Evolutionary conservation across 768 basidiomycete genomes (phyloP).

Genomic region (Clitopilus passeckerianus): DNA sequence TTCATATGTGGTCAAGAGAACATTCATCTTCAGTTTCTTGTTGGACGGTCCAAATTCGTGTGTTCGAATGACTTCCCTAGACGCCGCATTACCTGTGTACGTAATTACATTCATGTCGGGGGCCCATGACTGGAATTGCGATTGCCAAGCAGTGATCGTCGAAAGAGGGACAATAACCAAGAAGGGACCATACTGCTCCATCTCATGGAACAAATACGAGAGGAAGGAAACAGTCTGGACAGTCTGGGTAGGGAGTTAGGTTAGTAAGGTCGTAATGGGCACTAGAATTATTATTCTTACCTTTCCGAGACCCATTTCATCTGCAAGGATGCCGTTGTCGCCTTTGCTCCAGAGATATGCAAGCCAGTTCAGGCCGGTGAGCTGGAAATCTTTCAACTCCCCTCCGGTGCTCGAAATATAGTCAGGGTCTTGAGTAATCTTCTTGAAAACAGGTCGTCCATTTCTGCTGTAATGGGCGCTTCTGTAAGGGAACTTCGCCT

Average conservation of each 20-base stretch:
- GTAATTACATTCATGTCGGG: conserved; percentile 96
- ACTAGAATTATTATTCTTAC: conserved; percentile 25
- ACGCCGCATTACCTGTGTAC: conserved; percentile 85
- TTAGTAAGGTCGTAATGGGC: conserved; percentile 1
- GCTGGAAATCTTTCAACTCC: conserved; percentile 93
- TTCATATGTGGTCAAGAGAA: conserved; percentile 95
- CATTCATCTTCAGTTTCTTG: conserved; percentile 95
- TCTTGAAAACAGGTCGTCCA: conserved; percentile 73
- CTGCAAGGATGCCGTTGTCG: conserved; percentile 95
- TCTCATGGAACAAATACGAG: conserved; percentile 89
- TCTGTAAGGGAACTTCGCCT: conserved; percentile 83
- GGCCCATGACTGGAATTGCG: conserved; percentile 91
- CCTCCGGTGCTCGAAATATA: conserved; percentile 80
- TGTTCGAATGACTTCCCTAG: conserved; percentile 86
- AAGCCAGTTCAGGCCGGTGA: conserved; percentile 98
- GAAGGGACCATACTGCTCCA: conserved; percentile 94
- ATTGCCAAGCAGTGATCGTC: conserved; percentile 98
- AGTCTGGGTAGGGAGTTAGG: conserved; percentile 41
- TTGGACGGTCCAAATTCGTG: conserved; percentile 88
- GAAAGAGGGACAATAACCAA: conserved; percentile 97
- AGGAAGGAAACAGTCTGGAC: conserved; percentile 96
- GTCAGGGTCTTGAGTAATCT: conserved; percentile 83
- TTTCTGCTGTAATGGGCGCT: conserved; percentile 62
- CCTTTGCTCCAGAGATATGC: conserved; percentile 93
- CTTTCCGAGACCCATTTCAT: conserved; percentile 99